Conservation (phyloP, 495 filamentous ascomycete species). For the Oidiodendron maius region DNA sequence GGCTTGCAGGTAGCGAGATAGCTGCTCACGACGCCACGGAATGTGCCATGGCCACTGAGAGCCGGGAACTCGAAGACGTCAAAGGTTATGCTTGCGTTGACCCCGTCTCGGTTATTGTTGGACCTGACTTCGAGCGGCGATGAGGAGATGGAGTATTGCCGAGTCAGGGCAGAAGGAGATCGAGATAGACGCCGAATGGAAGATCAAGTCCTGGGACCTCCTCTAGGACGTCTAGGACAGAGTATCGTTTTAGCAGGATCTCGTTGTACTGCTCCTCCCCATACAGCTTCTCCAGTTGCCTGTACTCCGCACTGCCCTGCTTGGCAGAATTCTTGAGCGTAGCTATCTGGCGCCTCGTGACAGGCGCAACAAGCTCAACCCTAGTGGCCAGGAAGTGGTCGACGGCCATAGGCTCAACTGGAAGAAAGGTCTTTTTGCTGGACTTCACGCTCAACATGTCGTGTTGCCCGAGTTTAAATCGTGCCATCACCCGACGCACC, state of each 20-base stretch:
- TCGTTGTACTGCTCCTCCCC: neutral
- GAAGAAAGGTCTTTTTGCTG: too few species aligned
- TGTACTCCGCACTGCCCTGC: neutral
- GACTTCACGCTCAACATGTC: slow-evolving; percentile 50
- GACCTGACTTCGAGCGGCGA: neutral
- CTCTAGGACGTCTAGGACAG: neutral
- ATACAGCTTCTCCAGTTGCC: neutral
- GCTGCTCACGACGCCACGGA: neutral
- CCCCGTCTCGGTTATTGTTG: neutral
- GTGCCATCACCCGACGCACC: slow-evolving; percentile 46
- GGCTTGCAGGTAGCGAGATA: neutral
- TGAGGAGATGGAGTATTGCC: slow-evolving; percentile 1
- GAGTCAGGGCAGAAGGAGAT: neutral
- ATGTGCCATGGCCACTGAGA: neutral
- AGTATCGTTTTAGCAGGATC: neutral
- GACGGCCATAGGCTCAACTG: slow-evolving; percentile 33
- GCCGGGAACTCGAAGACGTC: neutral
- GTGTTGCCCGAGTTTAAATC: slow-evolving; percentile 54
- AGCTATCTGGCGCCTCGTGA: neutral
- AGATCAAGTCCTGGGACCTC: neutral
- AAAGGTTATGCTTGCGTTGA: neutral
- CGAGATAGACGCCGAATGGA: neutral
- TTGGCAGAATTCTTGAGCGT: neutral
- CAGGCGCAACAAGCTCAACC: neutral
- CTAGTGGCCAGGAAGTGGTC: slow-evolving; percentile 49